Evolutionary conservation across 768 basidiomycete genomes (phyloP), one percentile per base, ranked within the genome.

Genomic region (Boletus eberwhitei): DNA sequence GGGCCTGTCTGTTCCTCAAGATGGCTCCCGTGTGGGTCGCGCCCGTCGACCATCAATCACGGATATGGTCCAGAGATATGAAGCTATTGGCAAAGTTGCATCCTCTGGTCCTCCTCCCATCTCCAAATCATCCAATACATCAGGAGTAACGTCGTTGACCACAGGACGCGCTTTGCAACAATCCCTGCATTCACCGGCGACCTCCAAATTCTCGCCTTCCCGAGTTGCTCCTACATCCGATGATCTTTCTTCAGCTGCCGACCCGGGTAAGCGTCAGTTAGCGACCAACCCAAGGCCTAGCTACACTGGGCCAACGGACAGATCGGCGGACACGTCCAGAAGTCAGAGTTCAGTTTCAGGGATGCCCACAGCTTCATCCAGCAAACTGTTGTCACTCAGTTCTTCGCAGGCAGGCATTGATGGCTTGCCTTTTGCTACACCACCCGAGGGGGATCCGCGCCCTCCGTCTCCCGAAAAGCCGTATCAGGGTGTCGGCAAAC

Each of bases 51-150:
- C 85, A 5, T 93, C 91, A 0, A 93, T 93, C 61, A 84, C 90
- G 38, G 84, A 93, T 64, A 91, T 93, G 83, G 91, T 93, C 24
- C 87, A 89, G 60, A 81, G 77, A 42, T 93, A 85, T 67, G 91
- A 93, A 68, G 81, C 84, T 8, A 83, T 92, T 51, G 58, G 62
- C 22, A 76, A 73, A 57, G 59, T 73, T 21, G 54, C 69, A 29
- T 58, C 68, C 5, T 47, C 71, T 11, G 52, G 67, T 39, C 31
- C 62, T 17, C 65, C 75, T 36, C 70, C 77, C 2, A 69, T 59
- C 29, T 47, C 62, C 7, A 77, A 75, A 54, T 64, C 74, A 17
- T 47, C 65, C 5, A 34, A 44, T 29, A 29, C 52, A 3, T 36
- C 59, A 9, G 57, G 48, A 19, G 39, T 66, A 39, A 46, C 57